These are phyloP conservation scores for Immersiella caudata DNA, from an alignment of 495 filamentous ascomycete genomes.

Conservation along the genomic window DNA sequence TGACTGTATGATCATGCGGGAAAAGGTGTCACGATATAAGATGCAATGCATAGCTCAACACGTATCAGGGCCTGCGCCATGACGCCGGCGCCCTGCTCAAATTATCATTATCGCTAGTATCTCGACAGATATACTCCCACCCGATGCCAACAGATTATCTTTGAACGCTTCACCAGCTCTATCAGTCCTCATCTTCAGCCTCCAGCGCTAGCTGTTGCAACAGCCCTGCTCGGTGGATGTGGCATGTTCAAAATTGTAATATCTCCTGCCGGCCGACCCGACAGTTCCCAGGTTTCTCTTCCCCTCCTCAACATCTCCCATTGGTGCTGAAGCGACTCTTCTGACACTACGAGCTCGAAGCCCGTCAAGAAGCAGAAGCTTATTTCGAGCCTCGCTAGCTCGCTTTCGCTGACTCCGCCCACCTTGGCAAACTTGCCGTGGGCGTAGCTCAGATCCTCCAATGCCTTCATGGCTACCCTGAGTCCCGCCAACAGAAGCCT, in stretches of 20 bases:
- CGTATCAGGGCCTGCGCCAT: background rate
- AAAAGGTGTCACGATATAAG: background rate
- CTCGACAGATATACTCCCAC: background rate
- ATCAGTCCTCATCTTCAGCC: background rate
- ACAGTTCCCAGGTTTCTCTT: slow-evolving; percentile 31
- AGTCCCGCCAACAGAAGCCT: slow-evolving; percentile 82
- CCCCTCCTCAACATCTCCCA: slow-evolving; percentile 52
- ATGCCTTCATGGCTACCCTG: slow-evolving; percentile 85
- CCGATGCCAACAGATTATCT: background rate
- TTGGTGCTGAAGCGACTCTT: slow-evolving; percentile 61
- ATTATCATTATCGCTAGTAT: background rate
- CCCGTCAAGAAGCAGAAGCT: slow-evolving; percentile 85
- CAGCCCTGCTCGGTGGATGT: slow-evolving; percentile 14
- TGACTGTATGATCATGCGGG: background rate
- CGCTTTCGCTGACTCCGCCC: slow-evolving; percentile 79
- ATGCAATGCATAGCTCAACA: background rate
- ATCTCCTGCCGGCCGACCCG: slow-evolving; percentile 8
- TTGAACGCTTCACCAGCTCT: background rate
- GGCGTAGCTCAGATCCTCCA: slow-evolving; percentile 86
- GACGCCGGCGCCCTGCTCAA: background rate
- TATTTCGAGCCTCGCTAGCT: slow-evolving; percentile 83
- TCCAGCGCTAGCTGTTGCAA: background rate
- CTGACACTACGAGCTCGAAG: slow-evolving; percentile 76
- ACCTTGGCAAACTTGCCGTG: slow-evolving; percentile 85
- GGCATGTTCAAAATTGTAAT: slow-evolving; percentile 17